Evolutionary conservation across 1,284 basidiomycete genomes (phyloP).

Genomic region (Ceratobasidium sp.): DNA sequence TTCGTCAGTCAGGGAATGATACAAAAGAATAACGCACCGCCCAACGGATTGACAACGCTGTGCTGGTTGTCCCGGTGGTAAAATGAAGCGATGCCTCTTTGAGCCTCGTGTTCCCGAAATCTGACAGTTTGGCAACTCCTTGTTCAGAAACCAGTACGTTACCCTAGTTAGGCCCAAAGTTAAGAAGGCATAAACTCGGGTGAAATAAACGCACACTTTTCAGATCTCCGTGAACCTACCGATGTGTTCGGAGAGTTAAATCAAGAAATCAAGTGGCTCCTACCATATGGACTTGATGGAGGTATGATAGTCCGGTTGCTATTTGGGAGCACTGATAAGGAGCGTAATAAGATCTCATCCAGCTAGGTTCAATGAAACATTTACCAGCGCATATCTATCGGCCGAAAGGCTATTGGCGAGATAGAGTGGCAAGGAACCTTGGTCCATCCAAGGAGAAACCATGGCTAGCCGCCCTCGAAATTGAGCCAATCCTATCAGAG

Average conservation of each 20-base stretch:
- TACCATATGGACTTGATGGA: slow-evolving; percentile 3
- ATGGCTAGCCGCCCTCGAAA: slow-evolving; percentile 12
- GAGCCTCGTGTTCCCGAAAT: slow-evolving; percentile 7
- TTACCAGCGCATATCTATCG: not conserved
- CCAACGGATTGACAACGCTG: not conserved
- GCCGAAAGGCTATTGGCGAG: not conserved
- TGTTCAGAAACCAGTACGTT: slow-evolving; percentile 22
- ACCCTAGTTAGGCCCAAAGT: not conserved
- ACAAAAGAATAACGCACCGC: not conserved
- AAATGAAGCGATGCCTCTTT: slow-evolving; percentile 1
- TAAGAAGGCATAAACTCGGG: not conserved
- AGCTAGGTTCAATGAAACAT: not conserved
- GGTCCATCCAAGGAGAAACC: slow-evolving; percentile 19
- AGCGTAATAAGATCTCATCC: too few relatives aligned
- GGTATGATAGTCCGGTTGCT: slow-evolving; percentile 1
- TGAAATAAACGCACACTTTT: slow-evolving; percentile 19
- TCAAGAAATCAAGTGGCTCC: not conserved
- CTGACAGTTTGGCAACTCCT: slow-evolving; percentile 3
- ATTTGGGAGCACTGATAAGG: not conserved
- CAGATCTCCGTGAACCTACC: slow-evolving; percentile 14
- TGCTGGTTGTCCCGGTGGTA: not conserved
- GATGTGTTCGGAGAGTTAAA: not conserved
- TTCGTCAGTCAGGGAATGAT: not conserved
- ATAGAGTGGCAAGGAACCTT: not conserved
- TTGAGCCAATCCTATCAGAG: not conserved